Evolutionary conservation across 2,329 filamentous ascomycete genomes (phyloP).

Genomic region (Arthroderma uncinatum): DNA sequence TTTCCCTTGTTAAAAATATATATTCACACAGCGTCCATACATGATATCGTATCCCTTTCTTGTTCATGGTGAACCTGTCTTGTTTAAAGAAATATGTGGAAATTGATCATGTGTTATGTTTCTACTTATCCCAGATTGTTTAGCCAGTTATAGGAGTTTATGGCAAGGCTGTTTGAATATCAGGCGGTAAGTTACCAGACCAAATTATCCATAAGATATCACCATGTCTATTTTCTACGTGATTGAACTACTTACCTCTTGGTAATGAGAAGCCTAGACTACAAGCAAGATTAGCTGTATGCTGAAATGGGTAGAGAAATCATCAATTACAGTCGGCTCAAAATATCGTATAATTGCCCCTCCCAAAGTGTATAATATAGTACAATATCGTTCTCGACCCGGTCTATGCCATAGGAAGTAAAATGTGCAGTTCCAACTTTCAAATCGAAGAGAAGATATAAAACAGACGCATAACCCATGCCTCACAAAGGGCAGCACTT

Average conservation of each 20-base stretch:
- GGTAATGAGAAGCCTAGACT: too few relatives aligned
- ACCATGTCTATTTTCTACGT: background rate
- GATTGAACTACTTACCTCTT: background rate
- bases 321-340: background rate
- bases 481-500: constrained; percentile 5
- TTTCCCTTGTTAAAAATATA: background rate
- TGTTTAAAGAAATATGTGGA: background rate
- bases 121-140: background rate
- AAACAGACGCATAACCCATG: background rate
- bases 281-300: background rate
- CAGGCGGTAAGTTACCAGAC: background rate
- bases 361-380: constrained; percentile 3
- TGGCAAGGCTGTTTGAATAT: background rate
- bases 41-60: background rate
- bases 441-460: background rate
- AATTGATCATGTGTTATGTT: background rate
- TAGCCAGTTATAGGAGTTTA: background rate
- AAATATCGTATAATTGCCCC: background rate
- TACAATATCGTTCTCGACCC: background rate
- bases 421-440: background rate
- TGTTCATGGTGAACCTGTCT: background rate
- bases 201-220: background rate
- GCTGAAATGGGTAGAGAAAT: background rate
- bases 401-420: background rate
- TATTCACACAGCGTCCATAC: background rate